phyloP scores from a whole-genome alignment of 306 rosid genomes.

The Cicer judaicum region DNA sequence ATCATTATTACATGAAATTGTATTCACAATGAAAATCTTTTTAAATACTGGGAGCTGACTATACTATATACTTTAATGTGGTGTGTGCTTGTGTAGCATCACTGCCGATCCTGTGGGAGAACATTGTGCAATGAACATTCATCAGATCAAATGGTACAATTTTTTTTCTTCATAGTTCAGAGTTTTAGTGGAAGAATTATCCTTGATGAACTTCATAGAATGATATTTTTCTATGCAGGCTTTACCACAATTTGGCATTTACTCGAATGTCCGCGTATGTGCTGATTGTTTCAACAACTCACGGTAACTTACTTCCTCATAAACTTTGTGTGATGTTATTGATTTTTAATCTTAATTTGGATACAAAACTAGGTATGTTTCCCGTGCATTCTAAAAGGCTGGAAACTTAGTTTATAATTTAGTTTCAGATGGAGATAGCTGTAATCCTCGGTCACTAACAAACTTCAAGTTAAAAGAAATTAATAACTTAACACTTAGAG shows the following conservation, averaged over 20 bases:
- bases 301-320: conserved; percentile 54
- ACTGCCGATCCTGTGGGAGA: conserved; percentile 94
- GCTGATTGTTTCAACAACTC: conserved; percentile 80
- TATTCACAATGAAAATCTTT: conserved; percentile 3
- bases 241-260: conserved; percentile 83
- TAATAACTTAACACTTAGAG: conserved; percentile 4
- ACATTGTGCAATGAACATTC: conserved; percentile 94
- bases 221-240: conserved; percentile 57
- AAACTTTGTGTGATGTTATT: conserved; percentile 21
- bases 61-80: conserved; percentile 16
- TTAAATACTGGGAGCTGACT: conserved; percentile 35
- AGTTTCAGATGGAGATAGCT: conserved; percentile 4
- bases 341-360: conserved; percentile 29
- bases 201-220: conserved; percentile 32
- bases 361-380: conserved; percentile 24
- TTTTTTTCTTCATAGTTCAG: conserved; percentile 1
- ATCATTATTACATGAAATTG: conserved; percentile 10
- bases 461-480: neutral
- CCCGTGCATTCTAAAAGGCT: neutral
- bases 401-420: neutral
- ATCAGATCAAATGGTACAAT: conserved; percentile 70
- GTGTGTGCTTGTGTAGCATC: conserved; percentile 68
- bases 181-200: conserved; percentile 11
- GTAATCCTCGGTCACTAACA: neutral
- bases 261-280: conserved; percentile 83